Evolutionary conservation across 2,329 filamentous ascomycete genomes (phyloP), one percentile per base, ranked within the genome.

Genomic region (Purpureocillium lavendulum): DNA sequence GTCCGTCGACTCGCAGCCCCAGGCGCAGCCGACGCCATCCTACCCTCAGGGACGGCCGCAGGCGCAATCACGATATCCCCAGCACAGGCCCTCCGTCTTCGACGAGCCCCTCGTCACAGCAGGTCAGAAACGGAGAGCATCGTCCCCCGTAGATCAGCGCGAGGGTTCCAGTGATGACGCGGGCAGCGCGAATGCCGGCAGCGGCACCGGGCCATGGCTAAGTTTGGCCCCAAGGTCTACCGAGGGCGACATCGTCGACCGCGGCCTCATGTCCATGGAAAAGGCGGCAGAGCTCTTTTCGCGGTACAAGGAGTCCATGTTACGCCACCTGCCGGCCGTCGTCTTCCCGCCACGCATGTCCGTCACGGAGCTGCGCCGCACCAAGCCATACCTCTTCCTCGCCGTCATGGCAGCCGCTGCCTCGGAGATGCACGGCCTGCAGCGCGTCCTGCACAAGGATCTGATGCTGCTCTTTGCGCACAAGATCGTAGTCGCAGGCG

Each of bases 381-480:
- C 67, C 2, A 80, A 75, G 52, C 84, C 84, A 1, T 68, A 75
- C 2, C 65, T 88, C 8, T 87, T 87, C 51, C 67, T 85, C n/a
- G 70, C 83, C 24, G 67, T 87, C 50, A 75, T 88, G 60, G 75
- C 81, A 1, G 78, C 76, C 8, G 73, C 81, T 5, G 72, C 79
- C 4, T 75, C 75, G 9, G 74, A 80, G 45, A 65, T 67, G 15
- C 68, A 71, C 16, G 56, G 56, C 17, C 64, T 73, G 41, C 84
- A 88, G 54, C 67, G 73, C 9, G 64, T 67, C 18, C 64, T 94
- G 12, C 73, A 81, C 9, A 74, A 73, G 44, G 80, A 92, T 50
- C 63, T 87, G 40, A 83, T 87, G 65, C 77, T 80, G 45, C 67
- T 79, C 10, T 74, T 92, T 40, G 85, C 84, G 3, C 82, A 92